phyloP scores from a whole-genome alignment of 164 flowering plant genomes.

The Pachysandra terminalis region DNA sequence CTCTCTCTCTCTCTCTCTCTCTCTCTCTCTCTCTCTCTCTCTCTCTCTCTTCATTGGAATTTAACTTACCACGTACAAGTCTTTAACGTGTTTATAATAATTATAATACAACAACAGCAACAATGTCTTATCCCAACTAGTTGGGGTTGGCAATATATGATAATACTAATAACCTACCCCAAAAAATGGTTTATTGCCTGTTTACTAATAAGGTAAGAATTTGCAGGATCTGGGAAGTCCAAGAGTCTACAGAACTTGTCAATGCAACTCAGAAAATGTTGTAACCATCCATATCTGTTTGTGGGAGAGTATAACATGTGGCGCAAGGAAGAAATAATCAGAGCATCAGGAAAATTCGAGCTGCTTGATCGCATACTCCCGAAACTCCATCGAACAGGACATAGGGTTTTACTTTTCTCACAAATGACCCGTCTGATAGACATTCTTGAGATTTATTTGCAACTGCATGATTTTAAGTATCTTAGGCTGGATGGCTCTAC shows the following conservation, averaged over 20 bases:
- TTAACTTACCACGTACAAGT: no score
- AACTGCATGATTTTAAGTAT: conserved; percentile 57
- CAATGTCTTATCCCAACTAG: no score
- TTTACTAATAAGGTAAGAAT: not conserved
- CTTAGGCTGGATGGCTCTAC: conserved; percentile 93
- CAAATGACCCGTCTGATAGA: conserved; percentile 94
- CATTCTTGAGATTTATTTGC: conserved; percentile 79
- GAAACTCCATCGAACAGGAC: conserved; percentile 79
- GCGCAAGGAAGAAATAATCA: conserved; percentile 69
- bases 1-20: no score
- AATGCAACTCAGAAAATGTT: conserved; percentile 98
- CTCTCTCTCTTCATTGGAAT: no score
- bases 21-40: no score
- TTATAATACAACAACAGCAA: no score
- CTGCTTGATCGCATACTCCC: conserved; percentile 98
- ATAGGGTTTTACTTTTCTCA: conserved; percentile 89
- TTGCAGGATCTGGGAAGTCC: conserved; percentile 85
- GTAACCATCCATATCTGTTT: conserved; percentile 97
- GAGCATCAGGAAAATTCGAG: conserved; percentile 99
- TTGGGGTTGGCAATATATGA: no score
- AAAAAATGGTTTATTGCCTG: no score
- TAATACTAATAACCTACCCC: no score
- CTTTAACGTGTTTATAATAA: not conserved
- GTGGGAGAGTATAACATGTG: conserved; percentile 66
- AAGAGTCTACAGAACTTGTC: conserved; percentile 84